Base-by-base conservation (phyloP, 176 grass and related monocot genomes). In the maize (Zea mays) region DNA sequence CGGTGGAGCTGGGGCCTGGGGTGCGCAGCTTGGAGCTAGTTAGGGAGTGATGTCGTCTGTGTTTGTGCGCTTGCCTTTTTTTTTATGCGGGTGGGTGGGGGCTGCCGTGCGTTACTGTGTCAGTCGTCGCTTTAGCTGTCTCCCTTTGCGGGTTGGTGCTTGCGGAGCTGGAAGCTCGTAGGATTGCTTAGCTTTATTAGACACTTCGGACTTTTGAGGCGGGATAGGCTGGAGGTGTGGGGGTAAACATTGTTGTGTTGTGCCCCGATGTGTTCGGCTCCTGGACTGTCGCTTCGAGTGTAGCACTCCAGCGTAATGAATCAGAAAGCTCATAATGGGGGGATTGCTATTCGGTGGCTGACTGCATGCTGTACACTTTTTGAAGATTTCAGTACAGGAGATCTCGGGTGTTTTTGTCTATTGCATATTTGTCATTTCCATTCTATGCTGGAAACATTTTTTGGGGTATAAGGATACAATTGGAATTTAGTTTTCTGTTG, bases 151-250 rank as follows among this genome's bases (percentile, higher is more conserved):
- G 21, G 62, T 86, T 64, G 76, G 81, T 88, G 81, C 63, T 75
- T 84, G 69, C 66, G 86, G 86, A 69, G 81, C 81, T 88, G 86
- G 86, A 87, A 54, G 68, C 86, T 88, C 52, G 69, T 79, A 83
- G 75, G 86, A 74, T 79, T 62, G 36, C 75, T 73, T 69, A 55
- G 62, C 43, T 69, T 62, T 83, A 66, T 79, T 67, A 68, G 11
- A 67, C 51, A 49, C 8, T 38, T 38, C 17, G 12, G 65, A 68
- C 55, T 76, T 70, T 50, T 75, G 71, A 80, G 42, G 51, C 54
- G 48, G 35, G 48, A 19, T 1, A 49, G 68, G 21, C n/a, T 50
- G 61, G 50, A 62, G 51, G 65, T 54, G 15, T 69, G 36, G 67
- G 17, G 17, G 62, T 17, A 50, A 15, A 35, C 33, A 12, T 61